phyloP scores from a whole-genome alignment of 805 yeast genomes.

The Candida methanosorbosa region DNA sequence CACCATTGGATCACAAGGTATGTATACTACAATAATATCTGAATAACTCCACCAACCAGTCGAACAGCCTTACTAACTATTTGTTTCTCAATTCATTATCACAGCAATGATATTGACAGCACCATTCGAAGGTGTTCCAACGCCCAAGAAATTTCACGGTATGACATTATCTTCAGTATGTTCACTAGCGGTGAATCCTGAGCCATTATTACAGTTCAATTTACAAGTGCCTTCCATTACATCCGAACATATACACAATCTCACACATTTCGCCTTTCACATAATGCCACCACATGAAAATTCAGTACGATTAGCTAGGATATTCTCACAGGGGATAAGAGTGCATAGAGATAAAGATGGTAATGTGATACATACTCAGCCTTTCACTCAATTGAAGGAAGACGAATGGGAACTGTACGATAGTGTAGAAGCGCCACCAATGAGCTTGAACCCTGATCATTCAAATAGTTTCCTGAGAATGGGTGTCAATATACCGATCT shows the following conservation, averaged over 20 bases:
- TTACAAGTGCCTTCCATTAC: constrained; percentile 82
- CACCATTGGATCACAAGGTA: constrained; percentile 26
- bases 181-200: constrained; percentile 71
- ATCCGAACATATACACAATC: constrained; percentile 52
- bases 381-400: constrained; percentile 37
- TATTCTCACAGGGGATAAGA: constrained; percentile 49
- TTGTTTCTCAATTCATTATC: background rate
- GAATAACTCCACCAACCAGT: too few relatives aligned
- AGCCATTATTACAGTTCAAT: constrained; percentile 77
- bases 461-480: constrained; percentile 6
- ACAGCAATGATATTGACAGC: constrained; percentile 53
- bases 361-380: constrained; percentile 32
- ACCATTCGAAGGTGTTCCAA: constrained; percentile 18
- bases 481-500: constrained; percentile 40
- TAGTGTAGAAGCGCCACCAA: constrained; percentile 8
- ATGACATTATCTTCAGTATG: constrained; percentile 82
- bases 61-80: background rate
- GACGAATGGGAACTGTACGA: constrained; percentile 29
- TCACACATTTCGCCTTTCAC: constrained; percentile 62
- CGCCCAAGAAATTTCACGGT: constrained; percentile 40
- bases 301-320: constrained; percentile 53
- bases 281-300: constrained; percentile 51
- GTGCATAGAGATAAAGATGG: constrained; percentile 25
- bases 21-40: too few relatives aligned
- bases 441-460: constrained; percentile 7